Evolutionary conservation across 2,329 filamentous ascomycete species (phyloP).

Genomic region (Scortechinia acanthostroma): DNA sequence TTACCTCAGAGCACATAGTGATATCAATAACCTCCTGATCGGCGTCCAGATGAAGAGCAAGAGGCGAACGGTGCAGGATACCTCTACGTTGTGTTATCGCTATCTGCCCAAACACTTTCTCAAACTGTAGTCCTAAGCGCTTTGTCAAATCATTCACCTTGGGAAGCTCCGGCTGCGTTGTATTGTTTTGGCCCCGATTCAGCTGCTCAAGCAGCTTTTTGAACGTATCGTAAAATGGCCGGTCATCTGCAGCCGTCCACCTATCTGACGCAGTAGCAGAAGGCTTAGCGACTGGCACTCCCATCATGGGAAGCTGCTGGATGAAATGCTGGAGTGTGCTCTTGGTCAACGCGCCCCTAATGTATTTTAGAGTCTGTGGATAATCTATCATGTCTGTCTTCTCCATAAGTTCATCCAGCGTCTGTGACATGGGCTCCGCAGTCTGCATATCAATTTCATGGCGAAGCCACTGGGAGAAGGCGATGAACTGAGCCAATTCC

Average conservation of each 20-base stretch:
- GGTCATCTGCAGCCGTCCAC: background rate
- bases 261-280: background rate
- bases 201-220: background rate
- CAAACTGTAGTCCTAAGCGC: conserved; percentile 28
- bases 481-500: conserved; percentile 44
- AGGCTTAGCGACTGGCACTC: conserved; percentile 8
- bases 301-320: conserved; percentile 8
- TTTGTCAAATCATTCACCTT: conserved; percentile 29
- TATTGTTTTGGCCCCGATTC: background rate
- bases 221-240: background rate
- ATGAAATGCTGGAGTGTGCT: conserved; percentile 35
- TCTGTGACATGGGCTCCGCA: conserved; percentile 41
- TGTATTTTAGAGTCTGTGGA: conserved; percentile 43
- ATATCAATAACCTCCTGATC: conserved; percentile 22
- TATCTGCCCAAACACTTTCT: conserved; percentile 31
- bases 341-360: conserved; percentile 36
- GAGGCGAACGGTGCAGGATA: conserved; percentile 27
- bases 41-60: conserved; percentile 23
- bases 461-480: conserved; percentile 53
- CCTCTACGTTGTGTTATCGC: conserved; percentile 34
- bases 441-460: conserved; percentile 49
- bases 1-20: conserved; percentile 36
- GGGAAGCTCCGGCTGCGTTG: conserved; percentile 18
- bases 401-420: conserved; percentile 43
- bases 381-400: conserved; percentile 45